Conservation (phyloP, 495 filamentous ascomycete species). For the Hyaloscypha variabilis region DNA sequence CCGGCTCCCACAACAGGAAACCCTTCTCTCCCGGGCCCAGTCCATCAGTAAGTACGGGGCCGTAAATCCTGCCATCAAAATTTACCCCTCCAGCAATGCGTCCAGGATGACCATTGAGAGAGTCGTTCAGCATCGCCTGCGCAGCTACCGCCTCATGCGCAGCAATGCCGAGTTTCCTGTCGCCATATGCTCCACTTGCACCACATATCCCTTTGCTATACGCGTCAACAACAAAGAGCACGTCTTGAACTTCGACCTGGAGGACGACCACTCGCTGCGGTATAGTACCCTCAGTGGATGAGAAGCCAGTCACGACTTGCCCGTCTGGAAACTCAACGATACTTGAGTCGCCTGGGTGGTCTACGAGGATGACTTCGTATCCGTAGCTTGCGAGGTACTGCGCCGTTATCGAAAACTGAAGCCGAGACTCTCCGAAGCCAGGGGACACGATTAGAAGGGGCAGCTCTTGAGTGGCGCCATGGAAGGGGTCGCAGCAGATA, state of each 20-base stretch:
- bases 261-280: conserved; percentile 3
- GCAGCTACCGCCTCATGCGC: conserved; percentile 10
- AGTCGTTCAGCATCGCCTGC: conserved; percentile 18
- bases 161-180: conserved; percentile 15
- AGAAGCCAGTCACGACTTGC: conserved; percentile 12
- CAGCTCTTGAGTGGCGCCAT: neutral
- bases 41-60: conserved; percentile 14
- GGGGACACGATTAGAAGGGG: conserved; percentile 10
- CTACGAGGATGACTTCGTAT: conserved; percentile 11
- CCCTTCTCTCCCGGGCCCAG: conserved; percentile 11
- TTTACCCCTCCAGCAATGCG: conserved; percentile 14
- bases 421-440: conserved; percentile 12
- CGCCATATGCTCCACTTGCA: conserved; percentile 10
- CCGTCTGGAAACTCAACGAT: conserved; percentile 1
- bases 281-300: neutral
- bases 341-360: conserved; percentile 12
- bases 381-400: conserved; percentile 18
- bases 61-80: conserved; percentile 9
- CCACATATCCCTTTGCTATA: conserved; percentile 12
- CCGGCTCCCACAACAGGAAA: conserved; percentile 10
- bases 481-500: conserved; percentile 5
- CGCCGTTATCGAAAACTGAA: conserved; percentile 6
- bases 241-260: conserved; percentile 13
- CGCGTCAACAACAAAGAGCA: conserved; percentile 16
- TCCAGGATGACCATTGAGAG: conserved; percentile 13